Conservation (phyloP, 306 rosid species). For the Dalbergia oliveri region DNA sequence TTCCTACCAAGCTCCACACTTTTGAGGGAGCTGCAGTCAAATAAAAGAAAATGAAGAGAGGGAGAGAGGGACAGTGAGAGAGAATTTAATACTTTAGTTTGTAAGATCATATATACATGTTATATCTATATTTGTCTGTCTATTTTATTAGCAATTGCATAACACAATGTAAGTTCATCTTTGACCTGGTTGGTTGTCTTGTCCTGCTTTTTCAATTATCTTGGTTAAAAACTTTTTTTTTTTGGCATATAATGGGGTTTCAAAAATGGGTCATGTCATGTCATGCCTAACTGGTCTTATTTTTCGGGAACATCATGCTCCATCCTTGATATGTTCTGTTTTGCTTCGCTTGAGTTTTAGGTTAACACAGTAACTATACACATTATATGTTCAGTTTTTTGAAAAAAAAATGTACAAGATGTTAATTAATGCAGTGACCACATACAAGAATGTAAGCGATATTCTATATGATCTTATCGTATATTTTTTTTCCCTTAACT, state of each 20-base stretch:
- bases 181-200: slow-evolving; percentile 50
- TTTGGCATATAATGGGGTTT: slow-evolving; percentile 41
- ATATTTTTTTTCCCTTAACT: no score
- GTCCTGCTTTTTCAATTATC: slow-evolving; percentile 38
- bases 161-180: slow-evolving; percentile 45
- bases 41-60: slow-evolving; percentile 38
- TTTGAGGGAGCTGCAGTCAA: slow-evolving; percentile 45
- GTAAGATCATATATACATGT: slow-evolving; percentile 33
- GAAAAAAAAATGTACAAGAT: not conserved
- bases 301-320: slow-evolving; percentile 65
- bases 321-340: slow-evolving; percentile 44
- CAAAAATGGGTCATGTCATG: slow-evolving; percentile 41
- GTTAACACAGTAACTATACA: slow-evolving; percentile 11
- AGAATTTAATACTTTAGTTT: slow-evolving; percentile 26
- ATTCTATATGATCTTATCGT: no score
- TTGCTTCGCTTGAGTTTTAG: slow-evolving; percentile 27
- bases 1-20: slow-evolving; percentile 32
- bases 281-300: slow-evolving; percentile 41
- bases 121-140: slow-evolving; percentile 3
- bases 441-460: not conserved
- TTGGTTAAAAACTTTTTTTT: not conserved
- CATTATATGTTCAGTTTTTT: not conserved
- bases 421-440: not conserved
- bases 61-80: not conserved
- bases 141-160: not conserved